These are phyloP conservation scores for Mycena pura DNA, from an alignment of 768 basidiomycete species.

Conservation along the genomic window DNA sequence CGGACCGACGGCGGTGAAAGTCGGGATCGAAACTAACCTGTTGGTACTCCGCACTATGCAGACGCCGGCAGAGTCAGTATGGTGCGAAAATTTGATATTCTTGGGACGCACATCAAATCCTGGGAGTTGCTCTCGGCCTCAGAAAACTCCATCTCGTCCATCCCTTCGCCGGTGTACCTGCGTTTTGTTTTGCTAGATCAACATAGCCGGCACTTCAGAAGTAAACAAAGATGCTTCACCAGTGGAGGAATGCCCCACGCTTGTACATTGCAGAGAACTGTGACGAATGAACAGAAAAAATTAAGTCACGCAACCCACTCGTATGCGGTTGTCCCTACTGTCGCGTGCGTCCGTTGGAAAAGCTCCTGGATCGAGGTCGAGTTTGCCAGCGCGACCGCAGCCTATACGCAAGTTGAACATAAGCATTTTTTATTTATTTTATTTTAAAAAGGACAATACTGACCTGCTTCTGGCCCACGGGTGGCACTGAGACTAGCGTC, in stretches of 20 bases:
- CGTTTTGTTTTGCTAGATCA: neutral
- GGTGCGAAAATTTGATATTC: neutral
- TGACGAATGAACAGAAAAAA: slow-evolving; percentile 4
- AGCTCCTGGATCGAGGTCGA: slow-evolving; percentile 87
- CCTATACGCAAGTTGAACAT: slow-evolving; percentile 42
- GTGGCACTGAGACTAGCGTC: slow-evolving; percentile 82
- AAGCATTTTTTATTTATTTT: too few relatives aligned
- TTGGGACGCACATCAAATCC: slow-evolving; percentile 76
- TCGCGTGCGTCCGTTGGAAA: slow-evolving; percentile 74
- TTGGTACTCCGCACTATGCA: slow-evolving; percentile 82
- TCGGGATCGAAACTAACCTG: slow-evolving; percentile 53
- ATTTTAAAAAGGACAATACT: too few relatives aligned
- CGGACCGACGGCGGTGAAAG: neutral
- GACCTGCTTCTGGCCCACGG: slow-evolving; percentile 78
- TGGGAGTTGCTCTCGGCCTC: slow-evolving; percentile 86
- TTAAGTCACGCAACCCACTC: neutral
- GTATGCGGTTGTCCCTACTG: slow-evolving; percentile 46
- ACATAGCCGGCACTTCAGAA: neutral
- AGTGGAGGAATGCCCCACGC: slow-evolving; percentile 86
- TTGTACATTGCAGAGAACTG: slow-evolving; percentile 88
- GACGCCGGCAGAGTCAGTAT: slow-evolving; percentile 11
- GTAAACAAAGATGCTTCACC: slow-evolving; percentile 47
- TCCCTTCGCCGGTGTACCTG: slow-evolving; percentile 86
- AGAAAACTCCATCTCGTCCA: slow-evolving; percentile 87
- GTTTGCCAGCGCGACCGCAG: slow-evolving; percentile 76